Conservation (phyloP, 2,329 filamentous ascomycete genomes). For the Penicillium sp. region DNA sequence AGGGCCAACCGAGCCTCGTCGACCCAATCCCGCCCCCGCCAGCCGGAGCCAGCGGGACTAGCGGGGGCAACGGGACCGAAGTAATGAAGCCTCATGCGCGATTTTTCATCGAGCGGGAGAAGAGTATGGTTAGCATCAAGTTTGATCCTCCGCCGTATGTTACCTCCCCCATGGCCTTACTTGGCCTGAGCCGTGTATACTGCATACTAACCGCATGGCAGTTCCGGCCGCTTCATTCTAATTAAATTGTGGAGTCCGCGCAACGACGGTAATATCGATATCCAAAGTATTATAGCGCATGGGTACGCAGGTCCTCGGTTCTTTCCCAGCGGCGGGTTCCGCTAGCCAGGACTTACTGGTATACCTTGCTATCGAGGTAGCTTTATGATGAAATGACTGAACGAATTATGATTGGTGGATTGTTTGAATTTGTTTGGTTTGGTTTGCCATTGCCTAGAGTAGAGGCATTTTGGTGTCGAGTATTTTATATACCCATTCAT, state of each 20-base stretch:
- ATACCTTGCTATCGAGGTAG: neutral
- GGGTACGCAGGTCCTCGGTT: conserved; percentile 86
- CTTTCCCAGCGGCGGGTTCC: conserved; percentile 71
- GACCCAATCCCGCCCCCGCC: conserved; percentile 29
- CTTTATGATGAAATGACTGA: neutral
- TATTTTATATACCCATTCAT: neutral
- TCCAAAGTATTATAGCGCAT: conserved; percentile 80
- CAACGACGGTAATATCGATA: conserved; percentile 79
- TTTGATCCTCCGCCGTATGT: conserved; percentile 60
- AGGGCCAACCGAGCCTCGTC: conserved; percentile 27
- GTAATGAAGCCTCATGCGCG: conserved; percentile 74
- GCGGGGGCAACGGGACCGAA: conserved; percentile 34
- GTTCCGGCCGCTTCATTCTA: conserved; percentile 78
- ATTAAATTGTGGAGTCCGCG: conserved; percentile 88
- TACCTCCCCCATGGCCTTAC: neutral
- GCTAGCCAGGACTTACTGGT: conserved; percentile 25
- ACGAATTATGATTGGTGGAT: neutral
- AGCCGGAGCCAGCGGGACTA: conserved; percentile 7
- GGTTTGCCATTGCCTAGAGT: neutral
- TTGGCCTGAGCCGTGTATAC: neutral
- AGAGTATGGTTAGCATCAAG: conserved; percentile 82
- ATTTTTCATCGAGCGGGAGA: conserved; percentile 82
- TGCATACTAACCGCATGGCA: conserved; percentile 29
- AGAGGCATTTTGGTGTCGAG: neutral
- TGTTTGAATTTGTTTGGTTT: neutral